Conservation (phyloP, 257 asterid genomes). For the Scutellaria galericulata region DNA sequence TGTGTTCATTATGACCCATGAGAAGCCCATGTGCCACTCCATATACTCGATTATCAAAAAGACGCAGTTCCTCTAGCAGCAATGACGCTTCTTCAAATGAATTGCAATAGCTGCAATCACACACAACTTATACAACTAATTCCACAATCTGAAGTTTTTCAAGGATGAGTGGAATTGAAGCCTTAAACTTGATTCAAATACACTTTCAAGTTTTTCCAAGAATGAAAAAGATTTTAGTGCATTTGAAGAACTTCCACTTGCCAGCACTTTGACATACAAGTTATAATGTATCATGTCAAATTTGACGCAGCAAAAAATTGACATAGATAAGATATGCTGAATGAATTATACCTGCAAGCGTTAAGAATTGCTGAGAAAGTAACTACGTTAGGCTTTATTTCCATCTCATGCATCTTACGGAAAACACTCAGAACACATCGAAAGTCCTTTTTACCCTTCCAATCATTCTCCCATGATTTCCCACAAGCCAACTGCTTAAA, state of each 20-base stretch:
- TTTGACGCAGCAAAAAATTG: too few relatives aligned
- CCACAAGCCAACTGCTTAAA: conserved; percentile 70
- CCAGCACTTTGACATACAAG: background rate
- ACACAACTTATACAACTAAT: conserved; percentile 22
- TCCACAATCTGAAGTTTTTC: conserved; percentile 7
- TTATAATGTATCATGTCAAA: too few relatives aligned
- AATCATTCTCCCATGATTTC: conserved; percentile 48
- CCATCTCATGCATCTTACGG: conserved; percentile 86
- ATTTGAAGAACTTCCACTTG: conserved; percentile 5
- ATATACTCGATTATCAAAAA: conserved; percentile 81
- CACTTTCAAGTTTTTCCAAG: background rate
- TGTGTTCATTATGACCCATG: conserved; percentile 65
- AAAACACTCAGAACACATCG: conserved; percentile 75
- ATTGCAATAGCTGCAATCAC: conserved; percentile 76
- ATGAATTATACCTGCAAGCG: conserved; percentile 80
- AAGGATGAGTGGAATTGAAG: conserved; percentile 11
- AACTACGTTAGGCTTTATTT: conserved; percentile 93
- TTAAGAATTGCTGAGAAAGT: conserved; percentile 93
- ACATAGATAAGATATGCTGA: background rate
- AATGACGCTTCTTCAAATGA: conserved; percentile 91
- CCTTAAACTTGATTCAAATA: conserved; percentile 4
- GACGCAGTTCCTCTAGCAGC: conserved; percentile 81
- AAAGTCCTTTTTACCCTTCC: conserved; percentile 58
- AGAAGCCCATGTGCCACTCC: conserved; percentile 98
- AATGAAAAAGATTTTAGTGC: background rate